A percentile compares a stretch with the other conserved stretches of the same genome.
These are phyloP conservation scores for Rhynchosporium secalis DNA, from an alignment of 2,329 filamentous ascomycete species.

Conservation along the genomic window DNA sequence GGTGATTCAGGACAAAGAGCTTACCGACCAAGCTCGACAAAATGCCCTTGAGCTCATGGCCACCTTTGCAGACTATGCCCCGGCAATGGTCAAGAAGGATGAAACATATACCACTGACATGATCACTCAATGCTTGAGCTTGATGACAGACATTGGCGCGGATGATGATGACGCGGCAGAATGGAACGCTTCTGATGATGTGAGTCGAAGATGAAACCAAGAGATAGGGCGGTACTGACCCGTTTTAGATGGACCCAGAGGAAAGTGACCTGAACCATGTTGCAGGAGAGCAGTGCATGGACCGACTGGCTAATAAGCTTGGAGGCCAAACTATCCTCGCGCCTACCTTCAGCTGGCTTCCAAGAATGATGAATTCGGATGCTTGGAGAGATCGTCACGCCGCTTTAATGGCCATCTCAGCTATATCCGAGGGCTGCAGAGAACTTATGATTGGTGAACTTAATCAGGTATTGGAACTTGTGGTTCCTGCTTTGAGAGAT, in stretches of 20 bases:
- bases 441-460: constrained; percentile 95
- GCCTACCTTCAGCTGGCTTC: constrained; percentile 95
- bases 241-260: constrained; percentile 75
- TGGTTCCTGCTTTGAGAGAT: constrained; percentile 89
- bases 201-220: constrained; percentile 46
- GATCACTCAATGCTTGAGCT: constrained; percentile 95
- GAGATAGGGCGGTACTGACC: constrained; percentile 33
- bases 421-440: constrained; percentile 94
- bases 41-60: constrained; percentile 97
- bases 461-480: constrained; percentile 88
- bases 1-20: constrained; percentile 93
- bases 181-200: constrained; percentile 91
- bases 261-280: constrained; percentile 98
- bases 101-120: constrained; percentile 89
- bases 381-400: constrained; percentile 95
- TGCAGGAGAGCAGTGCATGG: constrained; percentile 97
- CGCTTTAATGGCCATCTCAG: constrained; percentile 97
- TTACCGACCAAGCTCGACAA: constrained; percentile 85
- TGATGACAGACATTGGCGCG: constrained; percentile 95
- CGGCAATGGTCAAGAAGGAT: constrained; percentile 94
- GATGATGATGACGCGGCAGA: constrained; percentile 95
- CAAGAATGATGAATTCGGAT: constrained; percentile 94
- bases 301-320: constrained; percentile 93
- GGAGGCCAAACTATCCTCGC: constrained; percentile 90
- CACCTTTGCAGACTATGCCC: constrained; percentile 93